Evolutionary conservation across 306 rosid species (phyloP).

Genomic region (Sphenostylis stenocarpa): DNA sequence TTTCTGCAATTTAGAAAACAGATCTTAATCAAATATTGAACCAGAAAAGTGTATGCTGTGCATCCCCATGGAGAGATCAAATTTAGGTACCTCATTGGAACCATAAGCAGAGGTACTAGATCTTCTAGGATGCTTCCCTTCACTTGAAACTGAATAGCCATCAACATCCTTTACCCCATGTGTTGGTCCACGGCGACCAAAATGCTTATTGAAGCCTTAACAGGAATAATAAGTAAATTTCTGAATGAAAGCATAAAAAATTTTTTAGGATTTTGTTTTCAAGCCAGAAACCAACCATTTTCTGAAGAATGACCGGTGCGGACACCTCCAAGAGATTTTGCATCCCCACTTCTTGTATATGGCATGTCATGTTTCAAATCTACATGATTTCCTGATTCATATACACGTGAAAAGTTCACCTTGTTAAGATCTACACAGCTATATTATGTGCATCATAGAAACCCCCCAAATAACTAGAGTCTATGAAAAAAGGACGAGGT

Average conservation of each 20-base stretch:
- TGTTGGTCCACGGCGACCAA: conserved; percentile 59
- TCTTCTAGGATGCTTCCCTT: conserved; percentile 64
- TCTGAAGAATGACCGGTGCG: conserved; percentile 51
- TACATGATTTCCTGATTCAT: conserved; percentile 38
- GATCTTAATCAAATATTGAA: conserved; percentile 20
- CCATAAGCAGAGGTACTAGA: conserved; percentile 51
- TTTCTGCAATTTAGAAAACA: conserved; percentile 56
- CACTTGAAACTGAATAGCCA: conserved; percentile 50
- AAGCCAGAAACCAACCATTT: conserved; percentile 52
- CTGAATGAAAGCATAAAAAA: not conserved
- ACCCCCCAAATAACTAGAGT: not conserved
- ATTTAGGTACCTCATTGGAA: conserved; percentile 66
- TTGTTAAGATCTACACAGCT: conserved; percentile 1
- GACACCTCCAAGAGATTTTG: conserved; percentile 43
- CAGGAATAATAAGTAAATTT: conserved; percentile 7
- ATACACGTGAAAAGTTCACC: conserved; percentile 17
- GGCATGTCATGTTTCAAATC: conserved; percentile 39
- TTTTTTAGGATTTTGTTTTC: not conserved
- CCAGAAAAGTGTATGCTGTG: conserved; percentile 3
- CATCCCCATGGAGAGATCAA: conserved; percentile 6
- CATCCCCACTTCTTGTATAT: conserved; percentile 46
- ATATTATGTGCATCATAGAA: not conserved
- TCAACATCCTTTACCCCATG: conserved; percentile 57
- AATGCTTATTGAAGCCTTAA: conserved; percentile 61
- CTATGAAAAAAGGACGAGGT: not conserved